These are phyloP conservation scores for Aurifilum marmelostoma DNA, from an alignment of 2,329 filamentous ascomycete species.

Conservation along the genomic window DNA sequence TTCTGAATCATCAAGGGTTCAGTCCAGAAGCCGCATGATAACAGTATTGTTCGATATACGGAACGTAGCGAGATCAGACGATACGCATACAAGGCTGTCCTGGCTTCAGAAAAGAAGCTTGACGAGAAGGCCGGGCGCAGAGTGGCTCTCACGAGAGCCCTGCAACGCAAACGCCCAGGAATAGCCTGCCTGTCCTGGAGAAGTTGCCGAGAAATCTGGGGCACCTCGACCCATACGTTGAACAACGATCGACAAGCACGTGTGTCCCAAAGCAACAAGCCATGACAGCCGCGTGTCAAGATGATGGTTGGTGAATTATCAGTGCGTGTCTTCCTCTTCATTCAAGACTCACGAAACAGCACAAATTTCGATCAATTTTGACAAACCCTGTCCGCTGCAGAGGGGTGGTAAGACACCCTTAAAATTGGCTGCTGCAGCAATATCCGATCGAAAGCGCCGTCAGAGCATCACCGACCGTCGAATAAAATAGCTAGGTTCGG, in stretches of 20 bases:
- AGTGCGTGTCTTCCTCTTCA: background rate
- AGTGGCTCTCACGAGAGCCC: background rate
- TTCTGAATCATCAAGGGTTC: background rate
- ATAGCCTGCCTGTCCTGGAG: background rate
- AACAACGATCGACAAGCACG: background rate
- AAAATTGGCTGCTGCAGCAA: slow-evolving; percentile 1
- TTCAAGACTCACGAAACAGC: background rate
- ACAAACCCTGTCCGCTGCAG: too few relatives aligned
- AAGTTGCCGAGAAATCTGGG: background rate
- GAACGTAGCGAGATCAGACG: background rate
- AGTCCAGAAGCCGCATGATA: background rate
- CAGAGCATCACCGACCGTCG: slow-evolving; percentile 13
- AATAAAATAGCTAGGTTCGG: slow-evolving; percentile 2
- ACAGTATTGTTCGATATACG: background rate
- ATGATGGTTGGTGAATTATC: background rate
- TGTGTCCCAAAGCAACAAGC: background rate
- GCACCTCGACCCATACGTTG: background rate
- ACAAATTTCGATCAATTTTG: background rate
- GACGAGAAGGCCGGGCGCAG: background rate
- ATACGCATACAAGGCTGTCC: background rate
- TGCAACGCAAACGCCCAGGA: background rate
- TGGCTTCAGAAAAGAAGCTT: background rate
- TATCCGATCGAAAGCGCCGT: slow-evolving; percentile 22
- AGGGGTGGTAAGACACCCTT: slow-evolving; percentile 2
- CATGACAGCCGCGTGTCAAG: background rate